Evolutionary conservation across 306 rosid genomes (phyloP).

Genomic region (Mimosa pudica): DNA sequence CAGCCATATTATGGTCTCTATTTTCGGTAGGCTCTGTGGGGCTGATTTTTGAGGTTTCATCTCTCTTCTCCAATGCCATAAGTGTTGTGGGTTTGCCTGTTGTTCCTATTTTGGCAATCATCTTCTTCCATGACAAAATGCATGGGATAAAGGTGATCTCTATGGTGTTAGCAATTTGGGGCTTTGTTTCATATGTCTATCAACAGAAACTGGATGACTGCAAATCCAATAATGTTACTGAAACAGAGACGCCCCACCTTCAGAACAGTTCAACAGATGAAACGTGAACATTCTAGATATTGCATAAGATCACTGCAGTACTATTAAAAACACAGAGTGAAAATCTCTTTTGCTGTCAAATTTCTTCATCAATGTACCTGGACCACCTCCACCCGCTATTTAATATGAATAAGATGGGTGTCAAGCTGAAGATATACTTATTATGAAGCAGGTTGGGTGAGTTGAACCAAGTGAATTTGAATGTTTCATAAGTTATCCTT

Average conservation of each 20-base stretch:
- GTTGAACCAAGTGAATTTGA: background rate
- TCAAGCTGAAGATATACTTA: background rate
- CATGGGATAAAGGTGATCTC: constrained; percentile 50
- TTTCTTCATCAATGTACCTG: background rate
- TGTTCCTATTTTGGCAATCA: constrained; percentile 49
- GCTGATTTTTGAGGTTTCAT: constrained; percentile 53
- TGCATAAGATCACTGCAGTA: background rate
- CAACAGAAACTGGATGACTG: constrained; percentile 50
- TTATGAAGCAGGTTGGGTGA: background rate
- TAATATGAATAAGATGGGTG: background rate
- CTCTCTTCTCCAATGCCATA: constrained; percentile 57
- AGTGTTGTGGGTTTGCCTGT: constrained; percentile 54
- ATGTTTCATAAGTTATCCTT: background rate
- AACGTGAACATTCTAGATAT: background rate
- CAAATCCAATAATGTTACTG: constrained; percentile 3
- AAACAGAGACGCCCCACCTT: background rate
- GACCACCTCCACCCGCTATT: background rate
- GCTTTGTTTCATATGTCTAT: constrained; percentile 52
- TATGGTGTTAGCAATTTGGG: constrained; percentile 58
- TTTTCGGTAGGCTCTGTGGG: constrained; percentile 45
- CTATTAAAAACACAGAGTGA: background rate
- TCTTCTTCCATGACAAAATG: constrained; percentile 55
- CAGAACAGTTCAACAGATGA: background rate
- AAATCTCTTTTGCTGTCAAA: background rate
- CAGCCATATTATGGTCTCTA: constrained; percentile 42